Evolutionary conservation across 2,329 filamentous ascomycete genomes (phyloP), one percentile per base, ranked within the genome.

Genomic region (Neonectria magnoliae): DNA sequence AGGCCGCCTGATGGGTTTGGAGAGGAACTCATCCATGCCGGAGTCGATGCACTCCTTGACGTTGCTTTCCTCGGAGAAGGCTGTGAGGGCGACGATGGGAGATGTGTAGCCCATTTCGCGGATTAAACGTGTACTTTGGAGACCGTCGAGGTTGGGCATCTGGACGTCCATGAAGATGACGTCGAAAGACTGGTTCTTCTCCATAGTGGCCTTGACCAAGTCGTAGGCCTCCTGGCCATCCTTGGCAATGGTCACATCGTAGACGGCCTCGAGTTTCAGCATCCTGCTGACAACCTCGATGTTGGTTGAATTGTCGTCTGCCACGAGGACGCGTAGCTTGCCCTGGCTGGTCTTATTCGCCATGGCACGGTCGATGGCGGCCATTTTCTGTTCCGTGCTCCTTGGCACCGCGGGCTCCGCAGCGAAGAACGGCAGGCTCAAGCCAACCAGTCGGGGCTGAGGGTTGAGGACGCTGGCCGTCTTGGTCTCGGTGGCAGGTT

Each of bases 141-240:
- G 82, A 1, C 94, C 94, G 74, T 97, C 94, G 14, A 98, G 86
- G 67, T 96, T 97, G 4, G 94, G 94, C 94, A 98, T 98, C 79
- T 93, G 93, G 8, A 97, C 91, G 73, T 98, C 94, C 94, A 97
- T 98, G 75, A 97, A 96, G 67, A 98, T 95, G 27, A 98, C 84
- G 71, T 97, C 93, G 76, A 95, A 97, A 2, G 87, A 86, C 59
- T 87, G 84, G 57, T 90, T 86, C 29, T 86, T 86, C 54, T 90
- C 88, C 91, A 97, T 96, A 68, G 90, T 91, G 16, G 89, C 89
- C 76, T 93, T 94, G 69, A 97, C 94, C 29, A 91, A 84, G 66
- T 97, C 93, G 64, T 94, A 93, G 0, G 94, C 94, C 79, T 97
- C 93, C 77, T 97, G 92, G 0, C 91, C 92, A 73, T 93, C 91